Evolutionary conservation across 1,284 basidiomycete species (phyloP), one percentile per base, ranked within the genome.

Genomic region (Ceratobasidium sp.): DNA sequence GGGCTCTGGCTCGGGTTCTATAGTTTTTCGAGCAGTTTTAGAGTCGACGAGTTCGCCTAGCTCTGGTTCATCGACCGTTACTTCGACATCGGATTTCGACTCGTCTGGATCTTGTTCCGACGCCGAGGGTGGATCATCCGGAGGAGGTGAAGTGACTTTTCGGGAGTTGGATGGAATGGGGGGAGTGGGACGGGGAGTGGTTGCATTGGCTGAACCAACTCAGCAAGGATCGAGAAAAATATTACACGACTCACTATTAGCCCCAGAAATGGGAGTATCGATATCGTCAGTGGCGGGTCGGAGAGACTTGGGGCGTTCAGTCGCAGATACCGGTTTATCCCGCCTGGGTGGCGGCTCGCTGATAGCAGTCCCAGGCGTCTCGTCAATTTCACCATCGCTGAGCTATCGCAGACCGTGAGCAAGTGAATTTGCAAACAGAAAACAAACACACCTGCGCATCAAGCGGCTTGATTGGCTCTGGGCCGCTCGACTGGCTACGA

Each of bases 1-100:
- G 2, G 83, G 83, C 26, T 77, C 83, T 6, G 74, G 81, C 28
- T 84, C 83, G 3, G 81, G 26, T 9, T 9, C 26, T 15, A 26
- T 54, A 20, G 56, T 26, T 26, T 57, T 70, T 50, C 68, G 54
- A 26, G 70, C 26, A 38, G 57, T 42, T 20, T 73, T 73, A 28
- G 57, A 17, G 23, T 62, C 70, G 44, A 38, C 70, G 28, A 73
- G 57, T 20, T 62, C 70, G 26, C 46, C 46, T 20, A 61, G 71
- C 65, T 75, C 71, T 44, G 48, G 61, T 4, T 54, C 48, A 17
- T 75, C 71, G 12, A 46, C n/a, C 7, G 71, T 33, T n/a, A 65
- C 38, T 33, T 75, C 71, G 61, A 75, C 38, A 48, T 75, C 71
- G 17, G 71, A 75, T 48, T 75, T 75, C 0, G 71, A 64, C 62